Base-by-base conservation (phyloP, 495 filamentous ascomycete species). In the Aspergillus avenaceus region DNA sequence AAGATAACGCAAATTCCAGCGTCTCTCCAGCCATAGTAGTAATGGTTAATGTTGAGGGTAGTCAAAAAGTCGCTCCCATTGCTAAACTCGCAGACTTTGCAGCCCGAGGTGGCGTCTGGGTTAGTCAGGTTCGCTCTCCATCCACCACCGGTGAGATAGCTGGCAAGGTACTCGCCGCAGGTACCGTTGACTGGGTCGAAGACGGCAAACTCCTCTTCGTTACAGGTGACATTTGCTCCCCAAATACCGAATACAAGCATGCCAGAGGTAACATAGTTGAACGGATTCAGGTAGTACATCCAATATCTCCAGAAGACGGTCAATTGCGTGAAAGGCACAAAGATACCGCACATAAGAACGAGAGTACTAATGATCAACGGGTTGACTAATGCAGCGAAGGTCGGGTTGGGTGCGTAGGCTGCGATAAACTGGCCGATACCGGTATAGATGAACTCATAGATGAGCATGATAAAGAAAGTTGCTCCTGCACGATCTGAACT, bases 241-340 rank as follows among this genome's bases (percentile, higher is more conserved):
- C 72, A 79, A 5, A 85, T 62, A 4, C 62, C 72, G 1, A 67
- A 68, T 0, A 78, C 71, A 16, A 84, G 45, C 65, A 84, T 72
- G 38, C 72, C 73, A 42, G 61, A 66, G 14, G 84, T 71, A 5
- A 82, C 55, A 47, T 86, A 85, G 3, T 76, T 81, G 47, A 85
- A 75, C 9, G 86, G 85, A 29, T 82, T 83, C 52, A 86, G 65
- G 45, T 76, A 81, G 65, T 88, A 88, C 47, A 85, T 81, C 85
- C 84, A 88, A 75, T 88, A 90, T 19, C 75, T 66, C 48, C 84
- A 85, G 43, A 87, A 74, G 3, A 65, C 75, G 11, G 69, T 63
- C 9, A 86, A 79, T 43, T 72, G 59, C 2, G 34, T 44, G 24
- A 70, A 70, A 5, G 67, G 66, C 2, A 71, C 67, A 11, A 69